Conservation (phyloP, 495 filamentous ascomycete species). For the Aspergillus ellipticus region DNA sequence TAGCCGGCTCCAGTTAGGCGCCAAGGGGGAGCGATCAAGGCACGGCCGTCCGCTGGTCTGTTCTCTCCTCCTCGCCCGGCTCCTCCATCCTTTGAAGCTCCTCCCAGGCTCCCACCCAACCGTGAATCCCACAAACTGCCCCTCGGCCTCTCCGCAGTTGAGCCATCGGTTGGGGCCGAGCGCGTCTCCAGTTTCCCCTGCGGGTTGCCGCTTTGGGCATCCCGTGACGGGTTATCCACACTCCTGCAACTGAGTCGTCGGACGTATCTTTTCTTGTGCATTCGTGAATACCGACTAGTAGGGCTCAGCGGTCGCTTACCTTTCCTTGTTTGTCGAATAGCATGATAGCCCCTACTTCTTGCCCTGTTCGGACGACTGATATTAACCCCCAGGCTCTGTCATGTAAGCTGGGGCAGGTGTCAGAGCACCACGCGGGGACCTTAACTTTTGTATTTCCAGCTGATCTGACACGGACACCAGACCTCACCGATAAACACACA, state of each 20-base stretch:
- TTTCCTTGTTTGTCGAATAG: background rate
- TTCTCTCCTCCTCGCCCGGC: slow-evolving; percentile 1
- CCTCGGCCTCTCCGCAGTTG: background rate
- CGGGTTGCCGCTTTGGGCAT: background rate
- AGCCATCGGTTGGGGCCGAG: slow-evolving; percentile 1
- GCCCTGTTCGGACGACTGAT: background rate
- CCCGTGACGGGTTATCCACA: background rate
- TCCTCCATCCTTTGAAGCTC: background rate
- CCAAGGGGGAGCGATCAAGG: background rate
- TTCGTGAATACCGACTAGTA: background rate
- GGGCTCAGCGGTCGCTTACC: background rate
- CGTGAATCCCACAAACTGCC: background rate
- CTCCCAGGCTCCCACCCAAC: background rate
- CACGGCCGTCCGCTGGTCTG: too few relatives aligned
- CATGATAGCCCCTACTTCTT: background rate
- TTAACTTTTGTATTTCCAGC: too few relatives aligned
- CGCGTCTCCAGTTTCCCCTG: background rate
- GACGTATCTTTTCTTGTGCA: background rate
- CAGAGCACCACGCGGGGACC: too few relatives aligned
- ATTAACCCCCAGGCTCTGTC: background rate
- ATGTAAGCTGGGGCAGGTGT: background rate
- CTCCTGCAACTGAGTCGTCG: background rate
- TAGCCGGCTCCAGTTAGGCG: background rate
- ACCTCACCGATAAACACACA: too few relatives aligned
- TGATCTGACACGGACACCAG: too few relatives aligned